Base-by-base conservation (phyloP, 1,139 yeast species). In the Meyerozyma sp. region DNA sequence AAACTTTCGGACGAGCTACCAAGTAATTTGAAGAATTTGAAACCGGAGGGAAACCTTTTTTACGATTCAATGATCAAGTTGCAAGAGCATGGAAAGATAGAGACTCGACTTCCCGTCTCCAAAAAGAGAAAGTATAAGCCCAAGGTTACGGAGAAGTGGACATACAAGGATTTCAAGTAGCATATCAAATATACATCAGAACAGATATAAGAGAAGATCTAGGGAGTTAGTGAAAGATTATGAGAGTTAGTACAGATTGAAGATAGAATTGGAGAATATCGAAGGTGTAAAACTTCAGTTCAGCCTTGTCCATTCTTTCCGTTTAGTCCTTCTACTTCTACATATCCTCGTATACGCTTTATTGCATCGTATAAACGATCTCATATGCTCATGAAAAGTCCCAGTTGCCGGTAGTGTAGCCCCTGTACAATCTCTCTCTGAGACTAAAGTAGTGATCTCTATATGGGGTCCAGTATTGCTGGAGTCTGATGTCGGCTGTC, bases 1-100 rank as follows among this genome's bases (percentile, higher is more conserved):
- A 93, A 93, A 65, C 76, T 94, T 44, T 81, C 95, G 14, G 93
- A 89, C 58, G 98, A 93, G 64, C 75, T 94, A 50, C 81, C 86
- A 27, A 94, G 87, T 54, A 87, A 95, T 26, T 72, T 94, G 58
- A 79, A 96, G 62, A 79, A 83, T 52, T 70, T 93, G 58, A 86
- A 79, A 60, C 95, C 98, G 0, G 98, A 94, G 68, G 98, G 98
- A 20, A 88, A 85, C 58, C 68, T 89, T 47, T 72, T 89, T 41
- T 82, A 84, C 53, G 97, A 91, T 58, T 82, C 89, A 50, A 83
- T 93, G 82, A 75, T 83, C 61, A 79, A 78, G 46, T 65, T 93
- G 52, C 98, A 93, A 67, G 78, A 87, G 48, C 75, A 82, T 40
- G 99, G 98, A 52, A 78, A 84, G 59, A 75, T 93, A 45, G 98